Evolutionary conservation across 306 rosid species (phyloP).

Genomic region (Prunus davidiana): DNA sequence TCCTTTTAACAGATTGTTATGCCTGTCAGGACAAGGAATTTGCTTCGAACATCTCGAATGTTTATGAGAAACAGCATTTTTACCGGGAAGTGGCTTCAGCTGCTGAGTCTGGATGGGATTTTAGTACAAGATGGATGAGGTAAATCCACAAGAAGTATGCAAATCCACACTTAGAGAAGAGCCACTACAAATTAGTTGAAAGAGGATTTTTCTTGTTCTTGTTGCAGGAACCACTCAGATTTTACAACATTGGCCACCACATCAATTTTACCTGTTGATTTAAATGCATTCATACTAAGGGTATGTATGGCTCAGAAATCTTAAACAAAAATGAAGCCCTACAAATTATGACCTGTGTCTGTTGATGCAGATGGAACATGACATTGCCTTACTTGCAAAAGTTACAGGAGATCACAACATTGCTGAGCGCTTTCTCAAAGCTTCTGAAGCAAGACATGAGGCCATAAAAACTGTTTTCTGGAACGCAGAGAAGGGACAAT

Average conservation of each 20-base stretch:
- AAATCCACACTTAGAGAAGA: too few species aligned
- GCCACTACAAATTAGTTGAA: neutral
- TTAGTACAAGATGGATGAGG: slow-evolving; percentile 97
- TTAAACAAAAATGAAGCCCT: slow-evolving; percentile 13
- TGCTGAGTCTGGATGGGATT: slow-evolving; percentile 96
- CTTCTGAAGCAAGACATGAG: slow-evolving; percentile 56
- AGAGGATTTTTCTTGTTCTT: slow-evolving; percentile 15
- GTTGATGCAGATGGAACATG: slow-evolving; percentile 73
- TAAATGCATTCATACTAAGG: slow-evolving; percentile 71
- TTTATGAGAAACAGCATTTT: slow-evolving; percentile 49
- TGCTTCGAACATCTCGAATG: slow-evolving; percentile 60
- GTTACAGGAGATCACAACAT: slow-evolving; percentile 49
- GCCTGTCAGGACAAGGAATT: slow-evolving; percentile 53
- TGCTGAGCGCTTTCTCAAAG: slow-evolving; percentile 42
- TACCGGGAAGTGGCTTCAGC: slow-evolving; percentile 76
- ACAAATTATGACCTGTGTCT: slow-evolving; percentile 3
- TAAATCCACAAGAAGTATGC: slow-evolving; percentile 9
- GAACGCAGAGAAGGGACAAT: slow-evolving; percentile 63
- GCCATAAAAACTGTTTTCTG: slow-evolving; percentile 72
- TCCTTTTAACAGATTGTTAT: neutral
- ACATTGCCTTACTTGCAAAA: slow-evolving; percentile 72
- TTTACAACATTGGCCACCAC: slow-evolving; percentile 83
- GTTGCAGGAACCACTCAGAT: slow-evolving; percentile 60
- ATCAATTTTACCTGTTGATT: slow-evolving; percentile 77
- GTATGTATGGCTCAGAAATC: slow-evolving; percentile 43